Conservation (phyloP, 768 basidiomycete genomes). For the Boletus sp. region DNA sequence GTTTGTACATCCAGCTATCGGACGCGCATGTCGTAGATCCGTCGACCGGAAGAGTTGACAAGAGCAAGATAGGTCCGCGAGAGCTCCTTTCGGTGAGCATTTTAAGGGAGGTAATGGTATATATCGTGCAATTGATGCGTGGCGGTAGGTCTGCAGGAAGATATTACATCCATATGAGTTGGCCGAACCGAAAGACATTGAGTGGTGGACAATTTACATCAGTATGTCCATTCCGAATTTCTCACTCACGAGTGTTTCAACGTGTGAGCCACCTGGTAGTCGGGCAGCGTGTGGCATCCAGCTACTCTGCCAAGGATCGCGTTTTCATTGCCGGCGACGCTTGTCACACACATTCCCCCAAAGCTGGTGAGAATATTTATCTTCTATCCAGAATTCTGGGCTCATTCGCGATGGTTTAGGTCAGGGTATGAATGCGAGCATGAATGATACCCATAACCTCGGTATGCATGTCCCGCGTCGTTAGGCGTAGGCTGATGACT, state of each 20-base stretch:
- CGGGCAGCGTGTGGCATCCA: not conserved
- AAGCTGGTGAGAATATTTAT: not conserved
- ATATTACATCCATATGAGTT: not conserved
- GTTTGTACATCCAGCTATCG: not conserved
- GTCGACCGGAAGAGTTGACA: not conserved
- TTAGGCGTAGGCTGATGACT: conserved; percentile 50
- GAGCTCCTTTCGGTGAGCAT: not conserved
- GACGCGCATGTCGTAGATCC: not conserved
- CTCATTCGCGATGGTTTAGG: not conserved
- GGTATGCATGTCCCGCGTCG: conserved; percentile 15
- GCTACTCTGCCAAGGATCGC: not conserved
- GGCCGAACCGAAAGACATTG: not conserved
- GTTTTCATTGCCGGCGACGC: conserved; percentile 1
- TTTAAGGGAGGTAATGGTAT: not conserved
- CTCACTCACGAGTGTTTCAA: not conserved
- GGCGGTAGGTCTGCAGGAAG: not conserved
- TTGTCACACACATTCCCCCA: not conserved
- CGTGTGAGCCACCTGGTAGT: not conserved
- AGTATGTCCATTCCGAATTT: not conserved
- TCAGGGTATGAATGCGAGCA: not conserved
- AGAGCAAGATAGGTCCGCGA: not conserved
- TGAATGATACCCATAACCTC: not conserved
- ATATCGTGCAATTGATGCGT: not conserved
- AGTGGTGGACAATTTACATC: not conserved
- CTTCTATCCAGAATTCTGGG: not conserved